Percentiles rank a stretch among this genome's conserved stretches.
phyloP scores from a whole-genome alignment of 1,284 basidiomycete species.

The Ganoderma leucocontextum region DNA sequence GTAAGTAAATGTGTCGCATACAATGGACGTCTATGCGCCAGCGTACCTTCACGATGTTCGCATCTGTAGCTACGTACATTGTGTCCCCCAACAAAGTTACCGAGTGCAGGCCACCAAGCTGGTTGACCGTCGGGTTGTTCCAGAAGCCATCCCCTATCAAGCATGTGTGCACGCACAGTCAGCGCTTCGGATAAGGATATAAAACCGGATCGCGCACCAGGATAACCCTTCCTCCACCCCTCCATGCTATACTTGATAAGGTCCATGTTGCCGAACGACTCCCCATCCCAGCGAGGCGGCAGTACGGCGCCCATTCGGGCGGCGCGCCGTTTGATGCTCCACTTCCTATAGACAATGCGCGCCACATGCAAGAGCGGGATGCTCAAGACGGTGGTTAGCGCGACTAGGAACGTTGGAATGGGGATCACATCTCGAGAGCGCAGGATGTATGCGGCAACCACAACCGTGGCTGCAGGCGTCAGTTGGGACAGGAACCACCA shows the following conservation, averaged over 20 bases:
- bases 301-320: slow-evolving; percentile 28
- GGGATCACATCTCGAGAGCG: background rate
- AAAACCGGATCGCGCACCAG: slow-evolving; percentile 18
- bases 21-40: background rate
- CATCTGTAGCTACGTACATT: slow-evolving; percentile 19
- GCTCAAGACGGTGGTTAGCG: slow-evolving; percentile 9
- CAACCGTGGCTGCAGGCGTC: background rate
- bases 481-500: background rate
- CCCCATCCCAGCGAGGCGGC: slow-evolving; percentile 29
- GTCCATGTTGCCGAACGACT: slow-evolving; percentile 27
- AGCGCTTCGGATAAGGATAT: background rate
- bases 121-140: slow-evolving; percentile 17
- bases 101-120: slow-evolving; percentile 18
- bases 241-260: slow-evolving; percentile 22
- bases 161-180: background rate
- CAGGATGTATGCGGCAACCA: background rate
- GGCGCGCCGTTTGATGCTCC: slow-evolving; percentile 23
- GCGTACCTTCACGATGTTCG: slow-evolving; percentile 23
- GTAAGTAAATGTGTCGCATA: background rate
- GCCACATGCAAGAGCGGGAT: slow-evolving; percentile 10
- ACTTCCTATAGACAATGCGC: slow-evolving; percentile 5
- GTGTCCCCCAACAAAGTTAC: slow-evolving; percentile 17
- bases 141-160: slow-evolving; percentile 21
- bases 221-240: slow-evolving; percentile 25
- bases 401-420: slow-evolving; percentile 7